Conservation (phyloP, 2,329 filamentous ascomycete genomes). For the Trematosphaeria pertusa region DNA sequence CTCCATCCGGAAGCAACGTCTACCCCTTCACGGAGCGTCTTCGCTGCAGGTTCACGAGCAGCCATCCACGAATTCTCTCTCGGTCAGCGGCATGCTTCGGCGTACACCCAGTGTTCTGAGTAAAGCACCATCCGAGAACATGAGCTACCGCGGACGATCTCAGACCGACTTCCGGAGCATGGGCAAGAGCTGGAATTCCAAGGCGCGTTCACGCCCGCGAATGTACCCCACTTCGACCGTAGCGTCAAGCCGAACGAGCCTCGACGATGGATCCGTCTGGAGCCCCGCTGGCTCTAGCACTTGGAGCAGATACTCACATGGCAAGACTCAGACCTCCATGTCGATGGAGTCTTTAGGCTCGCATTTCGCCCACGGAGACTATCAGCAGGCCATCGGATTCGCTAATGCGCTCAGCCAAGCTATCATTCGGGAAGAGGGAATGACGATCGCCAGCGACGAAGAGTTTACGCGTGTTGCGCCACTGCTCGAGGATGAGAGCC, state of each 20-base stretch:
- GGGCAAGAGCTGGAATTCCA: conserved; percentile 79
- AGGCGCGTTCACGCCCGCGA: conserved; percentile 81
- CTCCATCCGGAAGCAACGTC: conserved; percentile 84
- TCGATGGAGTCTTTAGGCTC: conserved; percentile 91
- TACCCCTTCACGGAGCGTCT: conserved; percentile 80
- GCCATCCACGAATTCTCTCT: conserved; percentile 65
- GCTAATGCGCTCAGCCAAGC: conserved; percentile 95
- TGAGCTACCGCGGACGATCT: conserved; percentile 74
- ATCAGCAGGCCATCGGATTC: conserved; percentile 96
- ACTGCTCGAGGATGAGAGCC: conserved; percentile 87
- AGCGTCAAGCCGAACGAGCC: conserved; percentile 89
- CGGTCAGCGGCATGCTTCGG: conserved; percentile 76
- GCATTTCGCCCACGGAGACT: conserved; percentile 76
- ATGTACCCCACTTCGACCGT: conserved; percentile 79
- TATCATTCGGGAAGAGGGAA: conserved; percentile 87
- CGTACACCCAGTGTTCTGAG: conserved; percentile 90
- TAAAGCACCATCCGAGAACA: conserved; percentile 87
- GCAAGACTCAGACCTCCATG: conserved; percentile 88
- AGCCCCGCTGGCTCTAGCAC: conserved; percentile 91
- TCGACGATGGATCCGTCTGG: conserved; percentile 93
- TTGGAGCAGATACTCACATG: conserved; percentile 93
- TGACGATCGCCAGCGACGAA: conserved; percentile 61
- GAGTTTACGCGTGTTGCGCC: conserved; percentile 67
- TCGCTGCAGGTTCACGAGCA: conserved; percentile 58
- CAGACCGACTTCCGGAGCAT: conserved; percentile 66